Percentiles rank a stretch among this genome's conserved stretches.
Evolutionary conservation across 768 basidiomycete species (phyloP).

Genomic region (Auricularia auricula-judae): DNA sequence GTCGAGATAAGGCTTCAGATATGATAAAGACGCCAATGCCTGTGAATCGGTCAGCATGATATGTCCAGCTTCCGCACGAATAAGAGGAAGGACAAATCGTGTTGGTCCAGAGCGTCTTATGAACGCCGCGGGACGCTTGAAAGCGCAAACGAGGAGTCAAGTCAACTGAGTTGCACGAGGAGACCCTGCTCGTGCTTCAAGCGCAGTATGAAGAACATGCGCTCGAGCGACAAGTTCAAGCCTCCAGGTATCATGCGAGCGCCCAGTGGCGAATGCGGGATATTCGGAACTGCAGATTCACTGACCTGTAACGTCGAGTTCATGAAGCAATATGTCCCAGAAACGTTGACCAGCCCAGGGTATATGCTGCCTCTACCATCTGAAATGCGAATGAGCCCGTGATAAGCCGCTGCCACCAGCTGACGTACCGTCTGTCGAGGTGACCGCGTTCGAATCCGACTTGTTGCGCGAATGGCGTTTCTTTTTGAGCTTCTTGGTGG

Average conservation of each 20-base stretch:
- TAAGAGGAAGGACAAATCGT: no score
- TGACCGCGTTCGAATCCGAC: neutral
- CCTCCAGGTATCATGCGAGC: no score
- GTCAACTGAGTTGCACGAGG: no score
- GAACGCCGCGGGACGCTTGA: no score
- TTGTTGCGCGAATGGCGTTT: neutral
- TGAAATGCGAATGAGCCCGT: neutral
- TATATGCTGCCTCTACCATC: constrained; percentile 28
- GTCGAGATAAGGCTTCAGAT: constrained; percentile 72
- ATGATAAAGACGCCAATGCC: constrained; percentile 82
- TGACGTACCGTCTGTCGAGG: neutral
- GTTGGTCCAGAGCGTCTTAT: no score
- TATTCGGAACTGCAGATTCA: neutral
- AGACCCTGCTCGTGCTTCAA: neutral
- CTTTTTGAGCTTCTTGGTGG: constrained; percentile 2
- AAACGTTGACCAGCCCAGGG: constrained; percentile 89
- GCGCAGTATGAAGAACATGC: no score
- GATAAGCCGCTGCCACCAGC: neutral
- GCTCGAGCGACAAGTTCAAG: no score
- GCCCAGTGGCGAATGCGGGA: no score
- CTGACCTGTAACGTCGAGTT: constrained; percentile 86
- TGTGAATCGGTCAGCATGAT: constrained; percentile 22
- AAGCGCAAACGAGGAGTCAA: no score
- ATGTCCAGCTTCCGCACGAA: neutral
- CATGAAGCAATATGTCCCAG: constrained; percentile 96